A percentile compares a stretch with the other conserved stretches of the same genome.
Conservation (phyloP, 495 filamentous ascomycete species). For the Xylaria nigripes region DNA sequence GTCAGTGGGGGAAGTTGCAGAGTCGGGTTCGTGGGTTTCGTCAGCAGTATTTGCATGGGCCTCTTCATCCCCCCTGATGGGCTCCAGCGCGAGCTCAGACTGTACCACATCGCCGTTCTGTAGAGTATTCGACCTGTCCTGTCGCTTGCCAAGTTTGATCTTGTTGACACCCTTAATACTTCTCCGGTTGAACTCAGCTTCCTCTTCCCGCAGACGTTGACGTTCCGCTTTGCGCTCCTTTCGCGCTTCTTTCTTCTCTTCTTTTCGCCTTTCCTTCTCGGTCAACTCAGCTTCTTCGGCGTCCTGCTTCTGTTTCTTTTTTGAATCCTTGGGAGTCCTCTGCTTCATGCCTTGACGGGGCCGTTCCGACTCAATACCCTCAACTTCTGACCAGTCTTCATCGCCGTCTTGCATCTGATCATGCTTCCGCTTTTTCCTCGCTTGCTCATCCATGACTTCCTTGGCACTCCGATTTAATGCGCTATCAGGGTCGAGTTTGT, state of each 20-base stretch:
- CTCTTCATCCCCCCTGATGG: slow-evolving; percentile 17
- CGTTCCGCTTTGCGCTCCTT: slow-evolving; percentile 27
- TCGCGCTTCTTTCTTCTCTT: slow-evolving; percentile 30
- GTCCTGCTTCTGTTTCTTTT: slow-evolving; percentile 31
- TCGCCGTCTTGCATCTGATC: slow-evolving; percentile 29
- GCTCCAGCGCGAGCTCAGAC: slow-evolving; percentile 29
- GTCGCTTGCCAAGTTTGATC: slow-evolving; percentile 22
- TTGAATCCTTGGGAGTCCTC: slow-evolving; percentile 32
- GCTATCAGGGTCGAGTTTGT: slow-evolving; percentile 79
- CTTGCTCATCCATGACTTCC: slow-evolving; percentile 76
- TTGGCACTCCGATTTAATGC: slow-evolving; percentile 62
- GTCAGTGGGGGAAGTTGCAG: slow-evolving; percentile 43
- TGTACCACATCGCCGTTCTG: slow-evolving; percentile 17
- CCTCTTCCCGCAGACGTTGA: slow-evolving; percentile 29
- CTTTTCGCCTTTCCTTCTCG: slow-evolving; percentile 23
- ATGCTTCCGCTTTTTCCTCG: slow-evolving; percentile 57
- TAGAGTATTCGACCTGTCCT: slow-evolving; percentile 12
- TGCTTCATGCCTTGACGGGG: slow-evolving; percentile 47
- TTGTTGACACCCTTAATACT: slow-evolving; percentile 28
- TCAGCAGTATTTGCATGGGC: slow-evolving; percentile 28
- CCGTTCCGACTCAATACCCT: slow-evolving; percentile 44
- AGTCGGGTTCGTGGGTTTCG: slow-evolving; percentile 27
- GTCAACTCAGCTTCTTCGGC: slow-evolving; percentile 18
- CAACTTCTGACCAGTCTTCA: slow-evolving; percentile 30
- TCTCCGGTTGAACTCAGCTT: slow-evolving; percentile 32